phyloP scores from a whole-genome alignment of 179 eudicot species.

The Patellifolia procumbens region DNA sequence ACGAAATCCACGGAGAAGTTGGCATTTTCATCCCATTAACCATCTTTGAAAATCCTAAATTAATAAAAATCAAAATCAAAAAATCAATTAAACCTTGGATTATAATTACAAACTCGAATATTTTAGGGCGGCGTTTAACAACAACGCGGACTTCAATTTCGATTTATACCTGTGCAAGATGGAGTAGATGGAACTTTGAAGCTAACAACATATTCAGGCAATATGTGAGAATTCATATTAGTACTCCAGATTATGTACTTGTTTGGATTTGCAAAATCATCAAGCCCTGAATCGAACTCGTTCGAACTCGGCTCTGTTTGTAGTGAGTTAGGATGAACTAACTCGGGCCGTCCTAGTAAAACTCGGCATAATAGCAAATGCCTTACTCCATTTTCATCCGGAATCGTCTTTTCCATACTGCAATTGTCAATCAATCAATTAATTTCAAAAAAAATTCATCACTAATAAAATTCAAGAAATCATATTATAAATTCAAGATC shows the following conservation, averaged over 20 bases:
- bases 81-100: no score
- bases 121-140: no score
- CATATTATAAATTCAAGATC: no score
- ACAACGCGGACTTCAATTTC: no score
- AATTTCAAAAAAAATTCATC: no score
- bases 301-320: conserved; percentile 52
- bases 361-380: conserved; percentile 62
- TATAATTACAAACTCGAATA: no score
- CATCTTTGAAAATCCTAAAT: neutral
- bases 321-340: conserved; percentile 35
- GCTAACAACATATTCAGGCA: conserved; percentile 46
- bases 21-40: conserved; percentile 27
- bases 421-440: no score
- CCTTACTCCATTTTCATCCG: conserved; percentile 47
- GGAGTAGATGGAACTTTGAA: conserved; percentile 28
- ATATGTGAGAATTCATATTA: conserved; percentile 56
- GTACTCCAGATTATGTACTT: conserved; percentile 51
- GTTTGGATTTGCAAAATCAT: conserved; percentile 40
- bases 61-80: neutral
- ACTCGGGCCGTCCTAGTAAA: conserved; percentile 51
- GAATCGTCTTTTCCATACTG: conserved; percentile 37
- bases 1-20: conserved; percentile 44
- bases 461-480: no score
- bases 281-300: conserved; percentile 56
- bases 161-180: conserved; percentile 1